Base-by-base conservation (phyloP, 108 stramenopile species). In the Cyclotella atomus region DNA sequence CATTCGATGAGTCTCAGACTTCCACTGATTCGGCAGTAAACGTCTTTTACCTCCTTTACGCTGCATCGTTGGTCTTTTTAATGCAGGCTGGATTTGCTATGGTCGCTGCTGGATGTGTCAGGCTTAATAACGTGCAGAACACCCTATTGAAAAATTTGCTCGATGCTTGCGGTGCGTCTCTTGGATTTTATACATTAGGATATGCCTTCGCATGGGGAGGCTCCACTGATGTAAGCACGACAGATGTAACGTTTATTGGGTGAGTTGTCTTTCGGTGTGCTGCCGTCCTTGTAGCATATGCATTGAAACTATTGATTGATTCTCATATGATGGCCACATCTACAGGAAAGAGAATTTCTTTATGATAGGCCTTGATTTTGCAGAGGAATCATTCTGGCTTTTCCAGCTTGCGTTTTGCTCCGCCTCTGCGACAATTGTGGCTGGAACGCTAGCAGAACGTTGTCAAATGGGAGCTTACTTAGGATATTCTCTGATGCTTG, bases 401-500 rank as follows among this genome's bases (percentile, higher is more conserved):
- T 95, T 93, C 62, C 89, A 96, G 81, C 90, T 90, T 63, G 82
- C 89, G 9, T 95, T 94, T 71, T 84, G 87, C 24, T 92, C 97
- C 9, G 89, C 91, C 17, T 82, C 91, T 41, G 91, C 88, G 24
- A 94, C 93, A 16, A 97, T 97, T 65, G 96, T 97, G 29, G 93
- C 95, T 27, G 97, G 97, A 20, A 88, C 95, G 12, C 76, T 97
- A 45, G 97, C 97, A 35, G 97, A 95, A 67, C 89, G 97, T 41
- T 91, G 89, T 56, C 87, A 89, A 76, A 86, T 95, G 88, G 28
- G 38, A 10, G 79, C 75, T 14, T 94, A 95, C 79, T 60, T 92
- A 6, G 52, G 59, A 62, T 88, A 86, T 68, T 84, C 80, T 21
- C 28, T 86, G 25, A 17, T 76, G 41, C 59, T 90, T 20, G 69